Percentiles rank a stretch among this genome's conserved stretches.
Evolutionary conservation across 768 basidiomycete species (phyloP).

Genomic region (Boletus subcaerulescens): DNA sequence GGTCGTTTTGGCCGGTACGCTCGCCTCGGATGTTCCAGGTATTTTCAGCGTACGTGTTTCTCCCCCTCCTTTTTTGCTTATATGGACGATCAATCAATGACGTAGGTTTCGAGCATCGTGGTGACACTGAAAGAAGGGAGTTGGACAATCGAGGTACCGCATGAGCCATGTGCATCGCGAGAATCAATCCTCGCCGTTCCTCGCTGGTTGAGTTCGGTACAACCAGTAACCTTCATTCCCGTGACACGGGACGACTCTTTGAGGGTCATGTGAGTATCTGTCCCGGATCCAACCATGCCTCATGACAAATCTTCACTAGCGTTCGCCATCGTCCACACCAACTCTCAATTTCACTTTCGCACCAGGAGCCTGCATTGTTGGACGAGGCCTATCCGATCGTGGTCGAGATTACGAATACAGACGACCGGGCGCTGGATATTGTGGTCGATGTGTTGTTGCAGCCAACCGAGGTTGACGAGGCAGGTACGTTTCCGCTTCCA

Average conservation of each 20-base stretch:
- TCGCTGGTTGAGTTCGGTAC: conserved; percentile 58
- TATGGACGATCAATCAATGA: not conserved
- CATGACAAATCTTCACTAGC: conserved; percentile 32
- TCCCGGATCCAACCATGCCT: not conserved
- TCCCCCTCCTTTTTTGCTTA: not conserved
- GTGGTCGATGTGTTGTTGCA: conserved; percentile 75
- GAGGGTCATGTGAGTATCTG: conserved; percentile 44
- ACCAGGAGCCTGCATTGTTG: conserved; percentile 69
- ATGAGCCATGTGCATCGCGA: conserved; percentile 41
- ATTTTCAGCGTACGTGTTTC: conserved; percentile 49
- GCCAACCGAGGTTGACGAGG: conserved; percentile 72
- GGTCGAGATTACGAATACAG: conserved; percentile 67
- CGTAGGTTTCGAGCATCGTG: conserved; percentile 43
- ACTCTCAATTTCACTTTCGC: conserved; percentile 52
- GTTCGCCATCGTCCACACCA: conserved; percentile 62
- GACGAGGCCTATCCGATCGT: conserved; percentile 77
- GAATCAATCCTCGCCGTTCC: conserved; percentile 30
- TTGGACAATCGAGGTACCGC: conserved; percentile 68
- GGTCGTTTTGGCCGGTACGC: conserved; percentile 58
- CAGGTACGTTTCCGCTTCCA: conserved; percentile 44
- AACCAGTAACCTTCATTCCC: conserved; percentile 53
- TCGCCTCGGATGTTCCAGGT: conserved; percentile 49
- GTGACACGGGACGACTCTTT: conserved; percentile 46
- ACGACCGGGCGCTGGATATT: conserved; percentile 66
- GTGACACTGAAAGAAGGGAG: conserved; percentile 53